phyloP scores from a whole-genome alignment of 139 green algal species.

The Haematococcus sp. region DNA sequence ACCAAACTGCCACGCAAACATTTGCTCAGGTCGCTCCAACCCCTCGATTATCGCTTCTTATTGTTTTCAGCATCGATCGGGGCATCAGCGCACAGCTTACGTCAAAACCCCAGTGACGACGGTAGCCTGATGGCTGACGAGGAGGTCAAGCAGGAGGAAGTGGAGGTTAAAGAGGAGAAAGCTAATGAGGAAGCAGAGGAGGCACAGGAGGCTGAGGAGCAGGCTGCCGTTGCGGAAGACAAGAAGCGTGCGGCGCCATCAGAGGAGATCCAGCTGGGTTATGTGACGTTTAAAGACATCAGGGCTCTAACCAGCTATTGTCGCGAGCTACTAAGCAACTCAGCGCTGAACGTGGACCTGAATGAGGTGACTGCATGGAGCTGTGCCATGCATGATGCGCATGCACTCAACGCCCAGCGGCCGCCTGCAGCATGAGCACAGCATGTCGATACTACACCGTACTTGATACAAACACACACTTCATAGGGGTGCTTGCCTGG shows the following conservation, averaged over 20 bases:
- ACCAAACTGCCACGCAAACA: no score
- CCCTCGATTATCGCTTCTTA: no score
- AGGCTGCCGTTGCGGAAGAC: neutral
- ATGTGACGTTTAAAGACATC: conserved; percentile 48
- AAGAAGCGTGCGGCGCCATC: neutral
- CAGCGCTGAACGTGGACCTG: conserved; percentile 43
- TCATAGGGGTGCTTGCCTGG: neutral
- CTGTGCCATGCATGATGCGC: neutral
- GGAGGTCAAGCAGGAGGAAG: neutral
- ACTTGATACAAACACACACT: neutral
- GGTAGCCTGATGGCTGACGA: no score
- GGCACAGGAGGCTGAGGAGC: neutral
- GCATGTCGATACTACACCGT: neutral
- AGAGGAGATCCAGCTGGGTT: conserved; percentile 52
- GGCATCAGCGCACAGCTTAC: no score
- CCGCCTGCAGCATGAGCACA: neutral
- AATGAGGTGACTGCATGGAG: conserved; percentile 58
- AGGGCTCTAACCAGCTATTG: conserved; percentile 43
- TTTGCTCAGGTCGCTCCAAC: no score
- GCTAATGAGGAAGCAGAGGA: conserved; percentile 1
- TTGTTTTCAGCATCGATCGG: no score
- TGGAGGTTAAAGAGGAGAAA: conserved; percentile 1
- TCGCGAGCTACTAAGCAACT: conserved; percentile 29
- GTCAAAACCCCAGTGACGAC: no score
- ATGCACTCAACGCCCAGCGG: neutral